Percentiles rank a stretch among this genome's conserved stretches.
phyloP scores from a whole-genome alignment of 805 yeast species.

The Starmerella roubikii region DNA sequence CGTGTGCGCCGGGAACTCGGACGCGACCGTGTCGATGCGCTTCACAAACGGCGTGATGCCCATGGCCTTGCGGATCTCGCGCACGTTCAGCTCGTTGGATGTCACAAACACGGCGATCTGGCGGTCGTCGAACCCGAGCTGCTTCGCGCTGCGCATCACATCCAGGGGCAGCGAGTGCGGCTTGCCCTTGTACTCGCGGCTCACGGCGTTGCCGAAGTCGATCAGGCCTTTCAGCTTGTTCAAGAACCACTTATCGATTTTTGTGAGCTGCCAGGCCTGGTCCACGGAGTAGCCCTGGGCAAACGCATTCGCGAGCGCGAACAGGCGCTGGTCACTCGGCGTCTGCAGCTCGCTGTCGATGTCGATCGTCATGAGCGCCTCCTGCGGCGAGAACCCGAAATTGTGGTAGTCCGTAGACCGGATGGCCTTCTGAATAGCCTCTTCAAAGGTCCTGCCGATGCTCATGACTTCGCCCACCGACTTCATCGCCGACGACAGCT shows the following conservation, averaged over 20 bases:
- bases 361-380: slow-evolving; percentile 76
- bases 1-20: slow-evolving; percentile 95
- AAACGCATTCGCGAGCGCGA: slow-evolving; percentile 92
- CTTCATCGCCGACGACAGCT: slow-evolving; percentile 87
- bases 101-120: slow-evolving; percentile 81
- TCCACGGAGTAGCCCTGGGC: slow-evolving; percentile 81
- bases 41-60: slow-evolving; percentile 86
- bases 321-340: slow-evolving; percentile 93
- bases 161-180: slow-evolving; percentile 41
- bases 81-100: slow-evolving; percentile 84
- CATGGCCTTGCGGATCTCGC: slow-evolving; percentile 74
- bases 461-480: slow-evolving; percentile 99
- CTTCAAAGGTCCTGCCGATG: slow-evolving; percentile 94
- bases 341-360: slow-evolving; percentile 87
- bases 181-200: slow-evolving; percentile 17
- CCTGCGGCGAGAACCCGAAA: slow-evolving; percentile 63
- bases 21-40: slow-evolving; percentile 97
- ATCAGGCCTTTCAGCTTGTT: slow-evolving; percentile 69
- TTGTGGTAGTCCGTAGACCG: slow-evolving; percentile 93
- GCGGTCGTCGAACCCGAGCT: slow-evolving; percentile 91
- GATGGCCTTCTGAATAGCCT: slow-evolving; percentile 94
- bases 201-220: slow-evolving; percentile 31
- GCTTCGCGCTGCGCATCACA: slow-evolving; percentile 71
- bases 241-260: slow-evolving; percentile 93
- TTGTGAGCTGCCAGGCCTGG: slow-evolving; percentile 78